These are phyloP conservation scores for Leccinum incarnatum DNA, from an alignment of 768 basidiomycete species.

Conservation along the genomic window DNA sequence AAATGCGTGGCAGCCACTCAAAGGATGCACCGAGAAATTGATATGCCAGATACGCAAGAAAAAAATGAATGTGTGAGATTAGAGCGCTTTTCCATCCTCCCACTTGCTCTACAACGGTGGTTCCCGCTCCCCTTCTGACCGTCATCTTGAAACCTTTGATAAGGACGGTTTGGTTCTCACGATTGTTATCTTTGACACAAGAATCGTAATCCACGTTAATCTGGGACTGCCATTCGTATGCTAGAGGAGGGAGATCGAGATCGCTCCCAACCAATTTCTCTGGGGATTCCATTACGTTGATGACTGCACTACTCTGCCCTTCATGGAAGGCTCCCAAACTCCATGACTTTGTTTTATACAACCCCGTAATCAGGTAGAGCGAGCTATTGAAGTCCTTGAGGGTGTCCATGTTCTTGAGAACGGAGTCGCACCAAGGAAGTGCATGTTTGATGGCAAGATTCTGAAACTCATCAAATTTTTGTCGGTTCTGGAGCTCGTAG, in stretches of 20 bases:
- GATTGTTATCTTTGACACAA: neutral
- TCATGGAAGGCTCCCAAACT: neutral
- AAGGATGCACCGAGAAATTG: too few relatives aligned
- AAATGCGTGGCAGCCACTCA: neutral
- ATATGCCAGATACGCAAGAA: neutral
- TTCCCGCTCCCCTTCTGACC: neutral
- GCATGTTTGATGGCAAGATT: neutral
- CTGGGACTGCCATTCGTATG: neutral
- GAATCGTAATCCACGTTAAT: neutral
- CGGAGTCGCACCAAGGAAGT: neutral
- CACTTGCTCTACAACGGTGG: neutral
- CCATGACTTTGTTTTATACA: constrained; percentile 1
- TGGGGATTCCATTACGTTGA: neutral
- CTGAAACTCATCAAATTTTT: neutral
- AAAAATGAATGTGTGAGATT: too few relatives aligned
- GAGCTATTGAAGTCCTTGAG: neutral
- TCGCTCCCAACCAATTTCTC: neutral
- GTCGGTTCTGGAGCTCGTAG: neutral
- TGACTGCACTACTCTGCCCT: neutral
- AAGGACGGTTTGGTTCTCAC: constrained; percentile 12
- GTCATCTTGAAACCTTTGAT: constrained; percentile 10
- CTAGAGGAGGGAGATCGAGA: neutral
- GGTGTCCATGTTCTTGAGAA: too few relatives aligned
- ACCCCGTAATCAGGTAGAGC: constrained; percentile 3
- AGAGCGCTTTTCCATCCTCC: neutral